Base-by-base conservation (phyloP, 106 monocot genomes). In the Cymbidium sinense region DNA sequence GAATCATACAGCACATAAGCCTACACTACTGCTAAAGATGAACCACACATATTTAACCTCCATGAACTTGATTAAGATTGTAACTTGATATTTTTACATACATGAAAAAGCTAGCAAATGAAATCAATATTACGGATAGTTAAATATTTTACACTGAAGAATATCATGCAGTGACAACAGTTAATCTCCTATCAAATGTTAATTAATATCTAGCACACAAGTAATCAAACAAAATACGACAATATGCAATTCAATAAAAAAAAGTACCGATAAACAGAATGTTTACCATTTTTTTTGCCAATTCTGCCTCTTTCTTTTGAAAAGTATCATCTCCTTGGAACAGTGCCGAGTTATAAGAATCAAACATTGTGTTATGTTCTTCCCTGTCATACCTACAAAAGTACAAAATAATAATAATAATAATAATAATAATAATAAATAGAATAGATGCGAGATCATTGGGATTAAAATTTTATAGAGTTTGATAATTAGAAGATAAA, bases 301-400 rank as follows among this genome's bases (percentile, higher is more conserved):
- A 77, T 75, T 90, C 86, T n/a, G 91, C 84, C 76, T 96, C 91
- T 81, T 89, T 96, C 84, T 86, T 96, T 75, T 96, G 82, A 74
- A 88, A 91, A 27, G 89, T 31, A 41, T 94, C 91, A 87, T 94
- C 90, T 39, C 81, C 86, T 73, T 64, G 81, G 86, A 91, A 87
- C 2, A 88, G 74, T 64, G 86, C 87, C 5, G 94, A 87, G 76
- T 80, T 90, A 88, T 94, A 89, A 62, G 80, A 80, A 87, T 96
- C 94, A 84, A 85, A 90, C 91, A 91, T 84, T 43, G 96, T 96
- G 41, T 76, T 88, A 37, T 90, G 93, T 39, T 96, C 96, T 84
- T 96, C 96, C 80, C 94, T 88, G 43, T 96, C 93, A 86, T 96
- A 96, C 96, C 96, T 96, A 71, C 28, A 84, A 13, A 77, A 55